These are phyloP conservation scores for Fusarium subglutinans DNA, from an alignment of 2,329 filamentous ascomycete genomes.

Conservation along the genomic window DNA sequence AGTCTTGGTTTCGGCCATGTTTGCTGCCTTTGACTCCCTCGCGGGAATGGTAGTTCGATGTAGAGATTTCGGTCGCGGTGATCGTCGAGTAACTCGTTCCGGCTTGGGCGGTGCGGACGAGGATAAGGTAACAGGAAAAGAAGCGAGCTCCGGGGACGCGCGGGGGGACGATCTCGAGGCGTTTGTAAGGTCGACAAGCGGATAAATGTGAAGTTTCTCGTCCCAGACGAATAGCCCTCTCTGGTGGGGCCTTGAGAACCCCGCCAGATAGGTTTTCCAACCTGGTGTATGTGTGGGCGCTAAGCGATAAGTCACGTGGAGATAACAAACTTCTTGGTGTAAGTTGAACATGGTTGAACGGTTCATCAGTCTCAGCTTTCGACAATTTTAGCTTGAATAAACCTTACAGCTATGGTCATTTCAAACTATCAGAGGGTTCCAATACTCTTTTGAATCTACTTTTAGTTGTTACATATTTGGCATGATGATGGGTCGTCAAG, in stretches of 20 bases:
- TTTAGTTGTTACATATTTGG: not conserved
- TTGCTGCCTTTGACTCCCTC: conserved; percentile 33
- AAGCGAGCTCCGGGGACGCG: conserved; percentile 27
- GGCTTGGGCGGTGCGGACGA: conserved; percentile 31
- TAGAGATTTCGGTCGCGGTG: conserved; percentile 33
- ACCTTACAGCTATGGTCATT: not conserved
- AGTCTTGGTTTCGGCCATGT: conserved; percentile 49
- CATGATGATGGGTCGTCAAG: not conserved
- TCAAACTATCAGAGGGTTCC: not conserved
- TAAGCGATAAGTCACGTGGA: conserved; percentile 53
- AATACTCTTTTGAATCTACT: not conserved
- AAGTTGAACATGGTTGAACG: not conserved
- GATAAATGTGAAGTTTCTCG: conserved; percentile 45
- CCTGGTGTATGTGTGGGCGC: conserved; percentile 51
- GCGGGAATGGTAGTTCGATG: conserved; percentile 26
- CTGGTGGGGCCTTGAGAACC: conserved; percentile 49
- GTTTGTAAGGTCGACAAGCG: conserved; percentile 43
- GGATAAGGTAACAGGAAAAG: not conserved
- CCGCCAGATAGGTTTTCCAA: conserved; percentile 48
- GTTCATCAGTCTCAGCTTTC: not conserved
- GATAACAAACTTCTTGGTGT: conserved; percentile 6
- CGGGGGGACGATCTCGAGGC: conserved; percentile 38
- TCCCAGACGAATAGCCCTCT: conserved; percentile 51
- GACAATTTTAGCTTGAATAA: not conserved
- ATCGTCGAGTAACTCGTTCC: conserved; percentile 24